Evolutionary conservation across 352 stramenopile species (phyloP).

Genomic region (Phytophthora pluvialis): DNA sequence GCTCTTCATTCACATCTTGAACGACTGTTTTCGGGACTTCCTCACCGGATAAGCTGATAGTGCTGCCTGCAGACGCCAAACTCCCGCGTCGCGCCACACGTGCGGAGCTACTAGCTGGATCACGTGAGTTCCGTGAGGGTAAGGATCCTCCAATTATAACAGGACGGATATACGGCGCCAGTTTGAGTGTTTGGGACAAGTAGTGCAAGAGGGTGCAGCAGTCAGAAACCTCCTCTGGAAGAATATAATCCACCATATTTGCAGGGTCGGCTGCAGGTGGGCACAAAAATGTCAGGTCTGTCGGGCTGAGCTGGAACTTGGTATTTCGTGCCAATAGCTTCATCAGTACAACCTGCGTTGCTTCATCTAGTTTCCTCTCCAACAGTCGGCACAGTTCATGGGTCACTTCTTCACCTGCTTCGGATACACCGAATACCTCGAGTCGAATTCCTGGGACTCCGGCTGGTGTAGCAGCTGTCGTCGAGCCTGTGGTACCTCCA

Average conservation of each 20-base stretch:
- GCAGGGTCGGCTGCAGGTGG: conserved; percentile 50
- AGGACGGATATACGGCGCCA: conserved; percentile 62
- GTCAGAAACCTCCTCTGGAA: conserved; percentile 48
- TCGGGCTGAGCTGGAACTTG: conserved; percentile 83
- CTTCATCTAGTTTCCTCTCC: conserved; percentile 89
- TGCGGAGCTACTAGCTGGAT: conserved; percentile 18
- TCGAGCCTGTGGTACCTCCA: conserved; percentile 16
- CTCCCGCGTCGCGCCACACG: conserved; percentile 27
- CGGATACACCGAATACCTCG: conserved; percentile 85
- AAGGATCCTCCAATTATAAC: conserved; percentile 37
- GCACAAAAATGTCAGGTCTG: conserved; percentile 82
- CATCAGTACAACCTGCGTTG: conserved; percentile 87
- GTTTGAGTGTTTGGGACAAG: conserved; percentile 65
- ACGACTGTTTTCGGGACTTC: conserved; percentile 21
- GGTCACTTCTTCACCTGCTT: conserved; percentile 84
- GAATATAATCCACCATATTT: conserved; percentile 49
- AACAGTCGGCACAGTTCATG: conserved; percentile 81
- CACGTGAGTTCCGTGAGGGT: conserved; percentile 26
- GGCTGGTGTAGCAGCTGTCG: conserved; percentile 14
- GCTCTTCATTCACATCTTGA: conserved; percentile 8
- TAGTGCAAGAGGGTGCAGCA: conserved; percentile 55
- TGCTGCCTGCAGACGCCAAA: conserved; percentile 33
- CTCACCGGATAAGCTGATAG: conserved; percentile 26
- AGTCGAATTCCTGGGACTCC: conserved; percentile 64
- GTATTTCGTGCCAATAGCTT: conserved; percentile 85